Base-by-base conservation (phyloP, 202 grass and related monocot species). In the Carex arenaria region DNA sequence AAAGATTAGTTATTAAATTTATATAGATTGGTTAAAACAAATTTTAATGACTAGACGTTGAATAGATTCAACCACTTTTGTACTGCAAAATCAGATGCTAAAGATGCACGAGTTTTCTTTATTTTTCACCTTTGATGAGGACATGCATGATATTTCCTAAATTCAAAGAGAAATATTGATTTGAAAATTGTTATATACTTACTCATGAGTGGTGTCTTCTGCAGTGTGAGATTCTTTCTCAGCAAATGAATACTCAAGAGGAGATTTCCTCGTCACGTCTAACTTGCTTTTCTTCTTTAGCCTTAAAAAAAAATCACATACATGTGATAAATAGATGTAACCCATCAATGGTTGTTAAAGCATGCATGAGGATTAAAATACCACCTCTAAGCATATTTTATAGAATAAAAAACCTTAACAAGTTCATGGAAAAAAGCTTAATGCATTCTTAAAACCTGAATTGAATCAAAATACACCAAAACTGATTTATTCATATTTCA, bases 121-220 rank as follows among this genome's bases (percentile, higher is more conserved):
- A 72, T 10, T 51, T 51, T 51, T 49, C 34, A 69, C 10, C 40
- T 19, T 26, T 26, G 42, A 72, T 26, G 43, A 51, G 69, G n/a
- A 49, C 60, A 45, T 72, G 19, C 40, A 45, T 20, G 18, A 19
- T 45, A 70, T 45, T 70, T 70, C 12, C 14, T 22, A 43, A 9
- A 20, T 70, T 70, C 19, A 22, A 40, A 72, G 69, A 20, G 20
- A 72, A 51, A 49, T n/a, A 72, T 72, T 26, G 3, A 51, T 7
- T 28, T 22, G 14, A 72, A 72, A 8, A 77, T 59, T 77, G 60
- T 17, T 76, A 76, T 72, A 61, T 75, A 76, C 70, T 47, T 72
- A 84, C 82, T 56, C 67, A 57, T 59, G 70, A 47, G 12, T 4
- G 7, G 63, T 8, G 51, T 36, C 79, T 47, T 36, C 13, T 45